phyloP scores from a whole-genome alignment of 176 grass and related monocot species.

The Tillandsia leiboldiana region DNA sequence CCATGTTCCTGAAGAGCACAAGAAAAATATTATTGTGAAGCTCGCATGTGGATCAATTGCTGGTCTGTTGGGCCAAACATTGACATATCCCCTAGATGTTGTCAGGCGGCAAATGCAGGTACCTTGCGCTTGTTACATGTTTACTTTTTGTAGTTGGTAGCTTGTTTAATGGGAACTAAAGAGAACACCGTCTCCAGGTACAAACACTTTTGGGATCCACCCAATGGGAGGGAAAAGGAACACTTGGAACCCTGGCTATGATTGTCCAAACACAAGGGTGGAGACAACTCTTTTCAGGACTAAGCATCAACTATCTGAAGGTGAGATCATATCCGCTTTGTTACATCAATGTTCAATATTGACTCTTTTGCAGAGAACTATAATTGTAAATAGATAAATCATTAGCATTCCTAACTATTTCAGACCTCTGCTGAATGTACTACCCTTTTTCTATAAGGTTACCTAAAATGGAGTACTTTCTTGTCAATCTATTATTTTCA shows the following conservation, averaged over 20 bases:
- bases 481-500: too few species aligned
- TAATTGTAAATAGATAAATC: too few species aligned
- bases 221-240: constrained; percentile 38
- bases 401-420: too few species aligned
- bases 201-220: constrained; percentile 46
- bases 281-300: constrained; percentile 77
- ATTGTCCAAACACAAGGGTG: constrained; percentile 73
- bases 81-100: constrained; percentile 94
- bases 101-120: constrained; percentile 99
- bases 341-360: neutral
- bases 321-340: constrained; percentile 21
- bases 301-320: constrained; percentile 99
- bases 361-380: too few species aligned
- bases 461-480: too few species aligned
- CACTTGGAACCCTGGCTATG: constrained; percentile 54
- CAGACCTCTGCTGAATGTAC: too few species aligned
- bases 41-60: constrained; percentile 86
- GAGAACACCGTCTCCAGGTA: constrained; percentile 40
- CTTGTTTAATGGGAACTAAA: neutral
- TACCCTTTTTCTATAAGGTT: too few species aligned
- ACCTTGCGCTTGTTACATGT: constrained; percentile 10
- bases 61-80: constrained; percentile 90
- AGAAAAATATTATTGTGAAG: constrained; percentile 65
- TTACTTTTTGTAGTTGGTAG: constrained; percentile 7
- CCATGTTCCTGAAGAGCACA: constrained; percentile 67